Evolutionary conservation across 225 moss, liverwort and hornwort species (phyloP).

Genomic region (Physcomitrellopsis africana): DNA sequence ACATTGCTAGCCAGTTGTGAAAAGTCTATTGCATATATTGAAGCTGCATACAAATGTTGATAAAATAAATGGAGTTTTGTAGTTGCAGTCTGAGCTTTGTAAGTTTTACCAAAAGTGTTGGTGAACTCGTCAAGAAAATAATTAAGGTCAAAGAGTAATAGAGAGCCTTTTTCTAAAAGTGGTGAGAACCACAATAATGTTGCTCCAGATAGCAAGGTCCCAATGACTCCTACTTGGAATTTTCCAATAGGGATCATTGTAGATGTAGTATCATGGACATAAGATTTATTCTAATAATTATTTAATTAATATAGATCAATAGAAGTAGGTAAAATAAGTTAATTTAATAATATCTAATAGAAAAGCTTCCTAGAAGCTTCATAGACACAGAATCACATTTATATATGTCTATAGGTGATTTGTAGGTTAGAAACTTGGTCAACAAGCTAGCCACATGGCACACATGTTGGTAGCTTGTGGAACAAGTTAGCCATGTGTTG

Average conservation of each 20-base stretch:
- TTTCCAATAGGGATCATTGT: background rate
- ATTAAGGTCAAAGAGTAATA: background rate
- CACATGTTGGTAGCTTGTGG: too few species aligned
- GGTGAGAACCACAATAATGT: background rate
- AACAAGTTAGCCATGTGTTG: too few species aligned
- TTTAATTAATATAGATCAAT: too few species aligned
- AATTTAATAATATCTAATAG: too few species aligned
- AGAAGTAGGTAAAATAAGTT: too few species aligned
- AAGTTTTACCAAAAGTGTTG: background rate
- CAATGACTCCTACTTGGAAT: background rate
- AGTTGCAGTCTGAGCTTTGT: background rate
- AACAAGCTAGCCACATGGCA: too few species aligned
- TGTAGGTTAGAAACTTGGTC: too few species aligned
- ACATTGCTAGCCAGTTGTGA: background rate
- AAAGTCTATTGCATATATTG: background rate
- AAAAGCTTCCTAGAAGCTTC: too few species aligned
- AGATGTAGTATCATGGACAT: too few species aligned
- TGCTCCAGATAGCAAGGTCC: background rate
- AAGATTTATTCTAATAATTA: too few species aligned
- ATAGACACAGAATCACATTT: too few species aligned
- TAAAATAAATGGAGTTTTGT: background rate
- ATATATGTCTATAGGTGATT: too few species aligned
- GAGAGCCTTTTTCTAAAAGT: background rate
- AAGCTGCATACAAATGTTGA: background rate
- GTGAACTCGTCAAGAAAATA: background rate